These are phyloP conservation scores for Mucor piriformis DNA, from an alignment of 371 early-diverging fungal genomes.

Conservation along the genomic window DNA sequence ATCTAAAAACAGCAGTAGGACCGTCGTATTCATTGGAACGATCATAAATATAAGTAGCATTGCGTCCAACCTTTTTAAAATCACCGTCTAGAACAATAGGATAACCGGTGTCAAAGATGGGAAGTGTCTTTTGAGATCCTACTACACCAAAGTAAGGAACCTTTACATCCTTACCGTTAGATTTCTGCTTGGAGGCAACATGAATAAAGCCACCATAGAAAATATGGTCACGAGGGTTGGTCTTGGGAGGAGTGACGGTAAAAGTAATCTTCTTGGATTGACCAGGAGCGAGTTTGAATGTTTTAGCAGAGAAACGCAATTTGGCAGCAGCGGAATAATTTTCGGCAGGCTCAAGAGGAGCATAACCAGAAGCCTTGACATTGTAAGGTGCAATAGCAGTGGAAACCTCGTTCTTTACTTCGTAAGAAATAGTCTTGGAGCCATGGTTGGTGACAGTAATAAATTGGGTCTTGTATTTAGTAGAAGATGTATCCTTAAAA, in stretches of 20 bases:
- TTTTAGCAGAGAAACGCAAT: constrained; percentile 35
- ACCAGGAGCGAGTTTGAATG: constrained; percentile 44
- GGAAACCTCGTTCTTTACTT: constrained; percentile 42
- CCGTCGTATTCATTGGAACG: constrained; percentile 17
- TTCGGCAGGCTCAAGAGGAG: constrained; percentile 30
- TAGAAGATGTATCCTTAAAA: constrained; percentile 65
- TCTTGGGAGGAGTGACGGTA: constrained; percentile 49
- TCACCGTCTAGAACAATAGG: constrained; percentile 17
- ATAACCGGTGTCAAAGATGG: constrained; percentile 27
- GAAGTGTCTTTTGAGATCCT: constrained; percentile 46
- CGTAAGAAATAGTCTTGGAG: constrained; percentile 51
- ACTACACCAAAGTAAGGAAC: constrained; percentile 62
- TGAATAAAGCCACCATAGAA: constrained; percentile 42
- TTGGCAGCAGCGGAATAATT: constrained; percentile 33
- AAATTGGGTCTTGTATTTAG: constrained; percentile 36
- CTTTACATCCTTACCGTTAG: constrained; percentile 28
- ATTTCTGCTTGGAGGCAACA: constrained; percentile 21
- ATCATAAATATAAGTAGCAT: constrained; percentile 27
- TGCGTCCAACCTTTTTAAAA: constrained; percentile 11
- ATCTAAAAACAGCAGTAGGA: constrained; percentile 32
- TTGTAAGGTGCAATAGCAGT: constrained; percentile 48
- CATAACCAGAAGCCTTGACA: constrained; percentile 23
- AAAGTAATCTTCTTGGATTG: constrained; percentile 44
- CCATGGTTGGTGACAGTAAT: constrained; percentile 63
- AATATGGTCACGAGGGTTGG: constrained; percentile 36